Evolutionary conservation across 2,329 filamentous ascomycete genomes (phyloP), one percentile per base, ranked within the genome.

Genomic region (Orbilia oligospora): DNA sequence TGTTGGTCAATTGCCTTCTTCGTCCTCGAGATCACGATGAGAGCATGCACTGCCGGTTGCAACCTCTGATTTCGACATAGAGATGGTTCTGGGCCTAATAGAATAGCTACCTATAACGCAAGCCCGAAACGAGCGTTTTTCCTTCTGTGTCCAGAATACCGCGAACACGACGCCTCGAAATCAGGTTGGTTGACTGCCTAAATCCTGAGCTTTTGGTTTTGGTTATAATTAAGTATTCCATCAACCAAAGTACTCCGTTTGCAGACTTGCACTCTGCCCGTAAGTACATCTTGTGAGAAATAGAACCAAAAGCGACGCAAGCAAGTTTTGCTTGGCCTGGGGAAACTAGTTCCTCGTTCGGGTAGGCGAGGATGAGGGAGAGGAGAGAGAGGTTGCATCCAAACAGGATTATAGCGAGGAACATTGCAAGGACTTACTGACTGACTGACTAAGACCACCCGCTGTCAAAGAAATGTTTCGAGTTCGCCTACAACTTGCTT

Each of bases 261-360:
- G 55, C 61, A 58, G 49, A 48, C 70, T 63, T 55, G 48, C 63
- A 24, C 46, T 69, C 71, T 64, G 64, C 64, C 51, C 58, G 24
- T 36, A 36, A 48, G 70, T 67, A 36, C 58, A 16, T 65, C 69
- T 72, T 56, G 69, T 66, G 69, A 76, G 61, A 76, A 36, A 76
- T 76, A 51, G 71, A 46, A 76, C 64, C 71, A 75, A 75, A 75
- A 75, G 71, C 61, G 71, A 69, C 64, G 71, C 71, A 65, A 46
- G 63, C 18, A 9, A 36, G 38, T 64, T 64, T 38, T 14, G n/a
- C 16, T 41, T 55, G 18, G 41, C 16, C 53, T 49, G 48, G 51
- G 67, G 53, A 49, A 44, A 49, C 16, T 51, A 30, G 30, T 63
- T 71, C 55, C 67, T 33, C 41, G 67, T 71, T 36, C 44, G 67